Conservation (phyloP, 345 rosid species). For the Bruguiera sexangula region DNA sequence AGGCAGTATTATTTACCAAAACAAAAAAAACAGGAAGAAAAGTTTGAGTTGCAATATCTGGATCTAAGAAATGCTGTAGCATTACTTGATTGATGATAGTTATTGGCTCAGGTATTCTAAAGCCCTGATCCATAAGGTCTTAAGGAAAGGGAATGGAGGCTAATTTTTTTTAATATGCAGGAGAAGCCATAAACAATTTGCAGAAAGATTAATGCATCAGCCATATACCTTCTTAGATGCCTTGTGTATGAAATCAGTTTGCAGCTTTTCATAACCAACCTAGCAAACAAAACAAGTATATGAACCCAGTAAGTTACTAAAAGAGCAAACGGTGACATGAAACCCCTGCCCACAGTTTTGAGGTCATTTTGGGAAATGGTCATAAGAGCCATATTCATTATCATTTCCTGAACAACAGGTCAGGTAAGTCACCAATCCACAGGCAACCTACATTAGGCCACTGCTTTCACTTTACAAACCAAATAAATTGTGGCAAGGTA, state of each 20-base stretch:
- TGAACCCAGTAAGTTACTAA: background rate
- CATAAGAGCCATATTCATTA: background rate
- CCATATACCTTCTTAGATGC: constrained; percentile 59
- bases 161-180: background rate
- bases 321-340: background rate
- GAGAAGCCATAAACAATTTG: too few species aligned
- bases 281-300: constrained; percentile 28
- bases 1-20: too few species aligned
- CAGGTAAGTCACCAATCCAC: constrained; percentile 1
- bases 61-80: too few species aligned
- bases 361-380: background rate
- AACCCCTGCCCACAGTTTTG: background rate
- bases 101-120: too few species aligned
- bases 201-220: too few species aligned
- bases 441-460: background rate
- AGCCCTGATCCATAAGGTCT: too few species aligned
- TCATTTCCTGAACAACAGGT: background rate
- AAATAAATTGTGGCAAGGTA: background rate
- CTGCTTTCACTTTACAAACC: background rate
- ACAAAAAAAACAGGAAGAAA: too few species aligned
- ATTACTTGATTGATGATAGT: too few species aligned
- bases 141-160: background rate
- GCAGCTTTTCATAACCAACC: constrained; percentile 61
- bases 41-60: too few species aligned
- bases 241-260: constrained; percentile 68